Base-by-base conservation (phyloP, 1,284 basidiomycete genomes). In the Exobasidium rhododendri region DNA sequence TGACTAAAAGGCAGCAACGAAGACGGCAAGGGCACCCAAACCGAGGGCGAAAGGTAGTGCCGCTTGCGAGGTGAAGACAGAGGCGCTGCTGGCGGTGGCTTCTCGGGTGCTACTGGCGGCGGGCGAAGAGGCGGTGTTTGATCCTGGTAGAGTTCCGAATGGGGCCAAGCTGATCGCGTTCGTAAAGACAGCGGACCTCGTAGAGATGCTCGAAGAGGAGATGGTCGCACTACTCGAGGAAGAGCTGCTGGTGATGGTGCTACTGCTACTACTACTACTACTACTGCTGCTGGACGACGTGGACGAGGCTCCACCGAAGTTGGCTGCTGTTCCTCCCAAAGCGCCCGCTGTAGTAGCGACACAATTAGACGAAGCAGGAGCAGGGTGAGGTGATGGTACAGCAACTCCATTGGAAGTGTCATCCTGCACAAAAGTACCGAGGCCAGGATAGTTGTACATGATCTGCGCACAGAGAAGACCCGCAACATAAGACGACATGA, bases 371-470 rank as follows among this genome's bases (percentile, higher is more conserved):
- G 40, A 52, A 31, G 40, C 43, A 29, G 57, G 57, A 11, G 57
- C 57, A 10, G 57, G 57, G 40, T 58, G 57, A 30, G 57, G 51
- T 4, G 40, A 52, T 3, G 57, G 57, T 2, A 58, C 57, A 14
- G 40, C 44, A 47, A 58, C 57, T 5, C 57, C 57, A 44, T 52
- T 13, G 2, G 40, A 17, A 2, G 57, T 58, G 40, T 58, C 57
- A 29, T n/a, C 40, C 29, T 58, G 57, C n/a, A 22, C n/a, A 29
- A 58, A 58, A 2, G 57, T 26, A 13, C 17, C 4, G 17, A 58
- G 45, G 22, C 57, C 57, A 30, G 57, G 57, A 32, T 58, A 58
- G 24, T 46, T 46, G 57, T 58, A 58, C 57, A 58, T 58, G 57
- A 58, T 58, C 14, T 56, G 35, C n/a, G 35, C 17, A 40, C 10